Percentiles rank a stretch among this genome's conserved stretches.
Evolutionary conservation across 2,329 filamentous ascomycete genomes (phyloP).

Genomic region (Fusarium miscanthi): DNA sequence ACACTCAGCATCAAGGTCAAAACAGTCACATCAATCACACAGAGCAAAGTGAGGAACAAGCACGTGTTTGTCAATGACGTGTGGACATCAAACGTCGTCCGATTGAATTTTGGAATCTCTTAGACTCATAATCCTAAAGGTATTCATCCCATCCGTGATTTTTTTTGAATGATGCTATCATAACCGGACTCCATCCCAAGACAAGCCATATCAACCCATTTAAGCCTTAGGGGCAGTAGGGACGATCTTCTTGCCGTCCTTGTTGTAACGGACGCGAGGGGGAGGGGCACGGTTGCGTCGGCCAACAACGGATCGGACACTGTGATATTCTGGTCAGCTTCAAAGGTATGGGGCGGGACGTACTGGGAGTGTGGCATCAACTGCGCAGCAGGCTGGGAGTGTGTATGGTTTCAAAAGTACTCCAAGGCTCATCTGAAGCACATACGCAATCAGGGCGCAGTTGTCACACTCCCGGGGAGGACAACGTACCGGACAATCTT

Average conservation of each 20-base stretch:
- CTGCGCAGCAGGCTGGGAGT: constrained; percentile 42
- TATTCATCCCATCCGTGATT: constrained; percentile 52
- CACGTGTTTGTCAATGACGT: constrained; percentile 26
- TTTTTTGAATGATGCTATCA: constrained; percentile 53
- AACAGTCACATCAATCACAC: not conserved
- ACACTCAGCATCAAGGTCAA: fast-evolving
- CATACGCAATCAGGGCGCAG: constrained; percentile 61
- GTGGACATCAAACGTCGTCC: constrained; percentile 42
- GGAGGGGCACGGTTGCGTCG: constrained; percentile 99
- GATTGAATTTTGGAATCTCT: constrained; percentile 47
- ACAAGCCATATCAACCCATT: constrained; percentile 41
- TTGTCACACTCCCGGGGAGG: constrained; percentile 69
- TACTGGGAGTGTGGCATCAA: constrained; percentile 34
- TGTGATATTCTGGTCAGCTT: constrained; percentile 63
- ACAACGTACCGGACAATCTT: constrained; percentile 99
- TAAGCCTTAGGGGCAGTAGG: constrained; percentile 68
- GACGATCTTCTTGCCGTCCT: constrained; percentile 99
- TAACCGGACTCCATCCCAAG: constrained; percentile 54
- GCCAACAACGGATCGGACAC: constrained; percentile 96
- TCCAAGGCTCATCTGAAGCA: constrained; percentile 71
- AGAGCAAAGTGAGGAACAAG: too few relatives aligned
- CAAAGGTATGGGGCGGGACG: constrained; percentile 22
- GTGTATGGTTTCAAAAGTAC: constrained; percentile 51
- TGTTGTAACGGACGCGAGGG: constrained; percentile 98
- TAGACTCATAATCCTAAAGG: constrained; percentile 49